phyloP scores from a whole-genome alignment of 1,284 basidiomycete species.

The Mycena sp. region DNA sequence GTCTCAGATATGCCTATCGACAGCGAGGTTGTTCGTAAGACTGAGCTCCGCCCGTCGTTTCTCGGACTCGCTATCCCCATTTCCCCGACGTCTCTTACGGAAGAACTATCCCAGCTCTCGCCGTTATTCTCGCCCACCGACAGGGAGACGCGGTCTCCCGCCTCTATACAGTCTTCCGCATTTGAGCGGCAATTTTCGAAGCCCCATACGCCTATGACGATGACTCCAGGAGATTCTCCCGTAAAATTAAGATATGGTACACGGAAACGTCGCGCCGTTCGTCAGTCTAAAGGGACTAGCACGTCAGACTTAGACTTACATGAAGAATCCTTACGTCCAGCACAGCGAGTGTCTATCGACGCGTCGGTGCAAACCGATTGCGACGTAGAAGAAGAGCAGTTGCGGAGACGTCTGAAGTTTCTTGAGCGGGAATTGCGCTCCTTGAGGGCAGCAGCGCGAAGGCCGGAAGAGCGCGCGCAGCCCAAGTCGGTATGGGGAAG shows the following conservation, averaged over 20 bases:
- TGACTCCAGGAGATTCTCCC: not conserved
- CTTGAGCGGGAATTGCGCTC: slow-evolving; percentile 22
- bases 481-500: slow-evolving; percentile 15
- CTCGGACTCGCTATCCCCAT: slow-evolving; percentile 21
- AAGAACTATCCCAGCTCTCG: slow-evolving; percentile 23
- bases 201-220: not conserved
- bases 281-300: slow-evolving; percentile 12
- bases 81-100: slow-evolving; percentile 17
- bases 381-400: slow-evolving; percentile 11
- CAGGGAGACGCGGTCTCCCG: not conserved
- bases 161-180: not conserved
- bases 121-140: slow-evolving; percentile 26
- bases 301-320: slow-evolving; percentile 9
- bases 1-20: no score
- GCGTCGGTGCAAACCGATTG: slow-evolving; percentile 16
- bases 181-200: slow-evolving; percentile 12
- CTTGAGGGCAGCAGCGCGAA: not conserved
- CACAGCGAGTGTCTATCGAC: slow-evolving; percentile 7
- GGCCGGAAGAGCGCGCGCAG: slow-evolving; percentile 5
- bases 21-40: no score
- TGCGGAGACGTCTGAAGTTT: slow-evolving; percentile 14
- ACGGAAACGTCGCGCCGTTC: not conserved
- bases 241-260: slow-evolving; percentile 11
- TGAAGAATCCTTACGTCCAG: no score
- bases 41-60: slow-evolving; percentile 5